Base-by-base conservation (phyloP, 371 early-diverging fungal genomes). In the Circinella umbellata region DNA sequence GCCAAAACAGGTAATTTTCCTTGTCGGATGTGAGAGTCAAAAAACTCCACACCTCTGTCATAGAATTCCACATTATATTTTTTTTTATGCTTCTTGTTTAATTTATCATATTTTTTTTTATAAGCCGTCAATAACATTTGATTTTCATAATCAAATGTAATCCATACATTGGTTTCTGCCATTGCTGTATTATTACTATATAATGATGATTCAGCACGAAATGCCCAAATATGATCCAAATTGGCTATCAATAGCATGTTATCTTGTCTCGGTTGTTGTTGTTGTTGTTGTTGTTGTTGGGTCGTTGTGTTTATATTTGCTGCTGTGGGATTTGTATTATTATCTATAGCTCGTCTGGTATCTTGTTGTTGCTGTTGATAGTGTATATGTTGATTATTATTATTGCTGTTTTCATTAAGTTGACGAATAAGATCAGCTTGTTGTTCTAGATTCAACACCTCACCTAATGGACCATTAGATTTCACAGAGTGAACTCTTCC, bases 91-190 rank as follows among this genome's bases (percentile, higher is more conserved):
- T 42, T 42, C 11, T 42, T 42, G 6, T 42, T 9, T 11, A 11
- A 42, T 42, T 42, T 4, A 51, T 14, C 15, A 13, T 51, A 57
- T 2, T 20, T 63, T 57, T 57, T 5, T 34, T 57, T 35, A 18
- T 66, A 48, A 17, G 57, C 11, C n/a, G 67, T 65, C 9, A 79
- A 57, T 14, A 46, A 39, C 15, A 64, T 37, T 66, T 79, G 79
- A 48, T 79, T 79, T 9, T 68, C 68, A 49, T 70, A 79, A 42
- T 79, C 79, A 69, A 79, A 79, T 3, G 72, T 70, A 4, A 68
- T 71, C 79, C 79, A 79, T 20, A 73, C 73, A 14, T 67, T 63
- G 8, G 7, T 35, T n/a, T 54, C 66, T 27, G 55, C 35, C 34
- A 38, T 17, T 62, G 55, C 11, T 10, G 69, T 17, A 20, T 67